Percentiles rank a stretch among this genome's conserved stretches.
Evolutionary conservation across 345 rosid species (phyloP).

Genomic region (Populus ilicifolia): DNA sequence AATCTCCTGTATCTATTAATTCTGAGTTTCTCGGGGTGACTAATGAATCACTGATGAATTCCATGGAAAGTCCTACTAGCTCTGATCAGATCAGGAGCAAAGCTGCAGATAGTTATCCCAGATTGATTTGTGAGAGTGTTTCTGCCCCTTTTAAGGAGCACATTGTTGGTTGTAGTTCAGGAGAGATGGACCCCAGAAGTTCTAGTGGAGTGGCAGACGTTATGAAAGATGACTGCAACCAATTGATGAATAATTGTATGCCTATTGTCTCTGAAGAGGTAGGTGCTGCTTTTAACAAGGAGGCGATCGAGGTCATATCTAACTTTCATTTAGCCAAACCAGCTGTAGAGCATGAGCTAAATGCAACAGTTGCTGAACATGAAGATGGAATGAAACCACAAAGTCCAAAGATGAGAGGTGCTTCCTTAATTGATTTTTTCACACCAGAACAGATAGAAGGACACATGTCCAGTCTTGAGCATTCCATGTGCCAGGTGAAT

Average conservation of each 20-base stretch:
- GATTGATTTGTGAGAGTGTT: conserved; percentile 1
- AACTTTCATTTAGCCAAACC: conserved; percentile 4
- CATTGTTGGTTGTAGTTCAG: conserved; percentile 6
- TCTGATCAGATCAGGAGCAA: not conserved
- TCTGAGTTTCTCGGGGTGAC: conserved; percentile 25
- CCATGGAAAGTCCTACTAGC: not conserved
- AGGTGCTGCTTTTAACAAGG: conserved; percentile 14
- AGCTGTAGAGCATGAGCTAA: not conserved
- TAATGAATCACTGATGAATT: not conserved
- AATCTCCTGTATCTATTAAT: conserved; percentile 32
- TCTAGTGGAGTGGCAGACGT: conserved; percentile 4
- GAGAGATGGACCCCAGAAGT: conserved; percentile 4
- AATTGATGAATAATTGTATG: not conserved
- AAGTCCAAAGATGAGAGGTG: conserved; percentile 25
- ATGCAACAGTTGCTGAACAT: not conserved
- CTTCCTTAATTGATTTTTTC: conserved; percentile 42
- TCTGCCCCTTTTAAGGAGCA: conserved; percentile 7
- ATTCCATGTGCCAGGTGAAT: conserved; percentile 32
- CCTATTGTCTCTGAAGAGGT: conserved; percentile 17
- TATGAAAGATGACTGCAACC: conserved; percentile 8
- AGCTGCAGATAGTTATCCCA: not conserved
- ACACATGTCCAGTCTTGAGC: conserved; percentile 44
- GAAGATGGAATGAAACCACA: conserved; percentile 11
- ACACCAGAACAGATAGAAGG: conserved; percentile 39
- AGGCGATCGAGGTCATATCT: not conserved